Conservation (phyloP, 352 stramenopile genomes). For the Globisporangium mamillatum region DNA sequence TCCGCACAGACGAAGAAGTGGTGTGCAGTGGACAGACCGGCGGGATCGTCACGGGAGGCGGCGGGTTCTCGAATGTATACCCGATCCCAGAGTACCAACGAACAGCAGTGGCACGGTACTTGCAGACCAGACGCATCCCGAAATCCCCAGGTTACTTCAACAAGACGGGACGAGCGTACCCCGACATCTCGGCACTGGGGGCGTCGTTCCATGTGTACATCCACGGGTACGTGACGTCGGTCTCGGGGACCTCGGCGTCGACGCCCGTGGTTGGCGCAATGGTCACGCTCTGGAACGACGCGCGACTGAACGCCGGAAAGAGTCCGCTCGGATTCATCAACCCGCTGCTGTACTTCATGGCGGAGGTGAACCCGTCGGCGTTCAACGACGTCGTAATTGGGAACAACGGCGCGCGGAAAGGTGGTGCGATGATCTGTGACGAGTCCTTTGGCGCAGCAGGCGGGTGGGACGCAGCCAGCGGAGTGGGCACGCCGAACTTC, state of each 20-base stretch:
- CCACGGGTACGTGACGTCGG: slow-evolving; percentile 35
- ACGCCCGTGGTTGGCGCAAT: slow-evolving; percentile 84
- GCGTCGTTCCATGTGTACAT: slow-evolving; percentile 67
- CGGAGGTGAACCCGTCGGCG: slow-evolving; percentile 41
- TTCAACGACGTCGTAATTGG: slow-evolving; percentile 88
- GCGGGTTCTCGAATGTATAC: slow-evolving; percentile 89
- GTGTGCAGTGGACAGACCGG: slow-evolving; percentile 70
- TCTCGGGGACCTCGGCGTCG: slow-evolving; percentile 85
- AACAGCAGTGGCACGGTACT: slow-evolving; percentile 60
- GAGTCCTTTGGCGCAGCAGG: slow-evolving; percentile 78
- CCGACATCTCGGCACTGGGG: slow-evolving; percentile 84
- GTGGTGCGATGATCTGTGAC: slow-evolving; percentile 41
- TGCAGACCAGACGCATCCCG: slow-evolving; percentile 50
- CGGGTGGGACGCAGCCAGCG: slow-evolving; percentile 89
- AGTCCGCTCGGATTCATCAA: slow-evolving; percentile 85
- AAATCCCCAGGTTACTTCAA: slow-evolving; percentile 71
- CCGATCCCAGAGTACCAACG: slow-evolving; percentile 71
- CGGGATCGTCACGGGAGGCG: slow-evolving; percentile 78
- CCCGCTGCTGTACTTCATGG: slow-evolving; percentile 79
- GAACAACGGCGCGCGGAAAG: slow-evolving; percentile 70
- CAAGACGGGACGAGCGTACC: slow-evolving; percentile 79
- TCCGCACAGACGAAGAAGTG: slow-evolving; percentile 68
- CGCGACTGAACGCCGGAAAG: slow-evolving; percentile 76
- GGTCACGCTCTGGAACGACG: slow-evolving; percentile 87
- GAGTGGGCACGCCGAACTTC: slow-evolving; percentile 86